Evolutionary conservation across 345 rosid species (phyloP).

Genomic region (Rhodamnia argentea): DNA sequence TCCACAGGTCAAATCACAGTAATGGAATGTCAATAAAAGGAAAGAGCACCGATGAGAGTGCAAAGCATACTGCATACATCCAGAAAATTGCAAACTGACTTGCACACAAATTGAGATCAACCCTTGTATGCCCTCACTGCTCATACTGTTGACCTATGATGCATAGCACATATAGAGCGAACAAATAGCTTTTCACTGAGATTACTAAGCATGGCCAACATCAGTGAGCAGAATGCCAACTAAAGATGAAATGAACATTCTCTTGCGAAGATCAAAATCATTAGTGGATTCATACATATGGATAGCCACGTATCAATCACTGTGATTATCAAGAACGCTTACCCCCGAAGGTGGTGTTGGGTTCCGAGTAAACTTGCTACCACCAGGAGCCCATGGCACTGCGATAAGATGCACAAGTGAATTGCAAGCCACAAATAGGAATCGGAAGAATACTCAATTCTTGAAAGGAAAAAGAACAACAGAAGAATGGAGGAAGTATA

Average conservation of each 20-base stretch:
- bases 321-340: neutral
- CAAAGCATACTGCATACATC: neutral
- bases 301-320: neutral
- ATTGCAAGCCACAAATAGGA: neutral
- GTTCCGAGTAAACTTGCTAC: slow-evolving; percentile 85
- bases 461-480: neutral
- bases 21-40: neutral
- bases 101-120: neutral
- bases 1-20: neutral
- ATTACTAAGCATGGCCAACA: neutral
- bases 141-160: neutral
- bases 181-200: neutral
- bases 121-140: neutral
- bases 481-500: neutral
- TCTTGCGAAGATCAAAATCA: neutral
- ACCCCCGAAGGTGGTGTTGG: slow-evolving; percentile 94
- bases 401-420: slow-evolving; percentile 15
- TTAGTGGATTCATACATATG: neutral
- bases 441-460: neutral
- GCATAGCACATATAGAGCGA: neutral
- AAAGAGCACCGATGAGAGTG: neutral
- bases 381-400: slow-evolving; percentile 99
- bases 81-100: neutral
- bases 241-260: neutral
- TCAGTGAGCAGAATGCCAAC: neutral